phyloP scores from a whole-genome alignment of 441 rosid species.

The Arabidopsis hybrid region DNA sequence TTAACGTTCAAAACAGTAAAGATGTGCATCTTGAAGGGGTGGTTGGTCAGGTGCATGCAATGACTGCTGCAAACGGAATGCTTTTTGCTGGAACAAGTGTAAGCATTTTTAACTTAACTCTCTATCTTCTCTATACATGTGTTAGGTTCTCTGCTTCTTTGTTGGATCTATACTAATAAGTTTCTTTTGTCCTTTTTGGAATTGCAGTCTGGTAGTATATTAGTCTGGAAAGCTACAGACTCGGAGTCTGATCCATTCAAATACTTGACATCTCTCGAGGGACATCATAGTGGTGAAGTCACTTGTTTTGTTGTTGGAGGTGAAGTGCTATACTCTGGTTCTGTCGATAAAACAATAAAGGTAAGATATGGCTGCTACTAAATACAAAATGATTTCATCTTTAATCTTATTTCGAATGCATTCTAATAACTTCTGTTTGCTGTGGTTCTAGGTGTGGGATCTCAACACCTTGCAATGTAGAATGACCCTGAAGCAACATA shows the following conservation, averaged over 20 bases:
- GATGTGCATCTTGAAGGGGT: conserved; percentile 44
- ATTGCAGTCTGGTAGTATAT: conserved; percentile 51
- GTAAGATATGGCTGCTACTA: conserved; percentile 28
- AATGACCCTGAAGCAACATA: conserved; percentile 47
- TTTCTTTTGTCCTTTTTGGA: background rate
- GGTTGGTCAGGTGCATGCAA: conserved; percentile 50
- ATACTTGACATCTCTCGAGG: conserved; percentile 43
- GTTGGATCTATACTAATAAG: background rate
- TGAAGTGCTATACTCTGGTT: conserved; percentile 50
- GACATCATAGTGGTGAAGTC: conserved; percentile 43
- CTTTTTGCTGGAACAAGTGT: conserved; percentile 62
- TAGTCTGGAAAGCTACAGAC: conserved; percentile 50
- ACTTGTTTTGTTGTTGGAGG: conserved; percentile 47
- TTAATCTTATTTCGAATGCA: background rate
- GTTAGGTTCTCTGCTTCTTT: background rate
- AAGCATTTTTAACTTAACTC: conserved; percentile 5
- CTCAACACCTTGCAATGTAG: conserved; percentile 41
- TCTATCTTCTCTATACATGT: background rate
- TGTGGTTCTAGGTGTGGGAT: conserved; percentile 51
- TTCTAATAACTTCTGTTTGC: background rate
- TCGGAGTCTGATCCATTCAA: conserved; percentile 48
- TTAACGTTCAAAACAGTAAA: conserved; percentile 47
- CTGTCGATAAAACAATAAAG: conserved; percentile 50
- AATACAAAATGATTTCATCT: background rate
- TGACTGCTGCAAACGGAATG: conserved; percentile 47